A percentile compares a stretch with the other conserved stretches of the same genome.
Evolutionary conservation across 768 basidiomycete genomes (phyloP).

Genomic region (Lyophyllum decastes): DNA sequence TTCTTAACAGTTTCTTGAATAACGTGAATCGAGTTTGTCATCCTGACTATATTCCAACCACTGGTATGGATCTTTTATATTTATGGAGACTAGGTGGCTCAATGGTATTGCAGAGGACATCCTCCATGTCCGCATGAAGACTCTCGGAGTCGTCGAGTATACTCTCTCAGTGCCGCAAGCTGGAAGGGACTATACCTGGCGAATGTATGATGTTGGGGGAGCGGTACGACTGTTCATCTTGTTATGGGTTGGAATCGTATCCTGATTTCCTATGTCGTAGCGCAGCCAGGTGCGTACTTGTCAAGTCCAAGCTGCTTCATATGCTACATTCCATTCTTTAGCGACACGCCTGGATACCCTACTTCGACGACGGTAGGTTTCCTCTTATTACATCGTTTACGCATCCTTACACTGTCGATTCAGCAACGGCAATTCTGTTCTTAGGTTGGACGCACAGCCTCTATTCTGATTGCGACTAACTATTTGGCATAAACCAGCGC

Average conservation of each 20-base stretch:
- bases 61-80: constrained; percentile 41
- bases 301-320: background rate
- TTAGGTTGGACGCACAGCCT: constrained; percentile 35
- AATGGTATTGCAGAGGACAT: constrained; percentile 58
- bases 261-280: constrained; percentile 29
- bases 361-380: constrained; percentile 75
- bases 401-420: background rate
- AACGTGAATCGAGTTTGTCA: constrained; percentile 64
- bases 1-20: constrained; percentile 58
- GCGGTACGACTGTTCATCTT: constrained; percentile 50
- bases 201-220: constrained; percentile 82
- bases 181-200: constrained; percentile 67
- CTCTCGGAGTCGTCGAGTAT: constrained; percentile 77
- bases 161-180: constrained; percentile 62
- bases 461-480: background rate
- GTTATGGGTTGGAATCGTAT: background rate
- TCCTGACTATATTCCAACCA: constrained; percentile 69
- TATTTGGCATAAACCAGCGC: constrained; percentile 41
- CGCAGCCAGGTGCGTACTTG: constrained; percentile 53
- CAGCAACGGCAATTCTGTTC: constrained; percentile 83
- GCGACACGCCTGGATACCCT: constrained; percentile 81
- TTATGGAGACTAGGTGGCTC: background rate
- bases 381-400: background rate
- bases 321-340: constrained; percentile 23
- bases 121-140: constrained; percentile 78